Evolutionary conservation across 208 protist species (phyloP).

Genomic region (Acanthamoeba royreba): DNA sequence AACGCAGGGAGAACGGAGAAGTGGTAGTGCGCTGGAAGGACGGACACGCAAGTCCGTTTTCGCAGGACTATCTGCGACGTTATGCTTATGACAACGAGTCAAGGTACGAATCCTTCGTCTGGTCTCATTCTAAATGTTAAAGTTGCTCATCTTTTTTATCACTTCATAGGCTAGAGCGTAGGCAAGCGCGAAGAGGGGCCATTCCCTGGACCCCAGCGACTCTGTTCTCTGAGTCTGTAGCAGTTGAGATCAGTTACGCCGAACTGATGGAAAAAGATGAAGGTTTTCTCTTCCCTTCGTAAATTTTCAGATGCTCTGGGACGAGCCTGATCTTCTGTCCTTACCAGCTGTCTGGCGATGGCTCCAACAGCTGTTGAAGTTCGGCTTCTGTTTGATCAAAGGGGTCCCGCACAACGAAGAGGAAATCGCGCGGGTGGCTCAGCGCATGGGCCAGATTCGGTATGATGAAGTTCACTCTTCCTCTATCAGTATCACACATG

Average conservation of each 20-base stretch:
- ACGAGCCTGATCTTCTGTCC: neutral
- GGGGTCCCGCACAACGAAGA: neutral
- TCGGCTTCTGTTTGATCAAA: neutral
- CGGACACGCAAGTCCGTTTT: neutral
- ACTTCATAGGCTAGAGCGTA: neutral
- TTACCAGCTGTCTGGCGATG: neutral
- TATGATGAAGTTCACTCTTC: too few species aligned
- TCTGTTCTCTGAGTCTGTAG: neutral
- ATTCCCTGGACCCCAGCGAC: neutral
- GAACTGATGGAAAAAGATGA: neutral
- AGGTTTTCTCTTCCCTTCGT: neutral
- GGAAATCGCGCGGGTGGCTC: neutral
- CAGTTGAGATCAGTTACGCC: neutral
- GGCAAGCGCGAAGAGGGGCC: neutral
- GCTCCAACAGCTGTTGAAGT: neutral
- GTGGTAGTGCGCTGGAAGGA: neutral
- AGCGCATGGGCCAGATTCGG: constrained; percentile 6
- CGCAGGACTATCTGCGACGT: neutral
- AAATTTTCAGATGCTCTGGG: neutral
- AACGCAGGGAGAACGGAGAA: neutral
- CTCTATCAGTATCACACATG: too few species aligned
- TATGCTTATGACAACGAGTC: neutral
- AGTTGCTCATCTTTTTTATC: too few species aligned
- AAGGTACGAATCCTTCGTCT: too few species aligned
- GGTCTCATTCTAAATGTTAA: too few species aligned